phyloP scores from a whole-genome alignment of 2,329 filamentous ascomycete genomes.

The Aureobasidium sp. region DNA sequence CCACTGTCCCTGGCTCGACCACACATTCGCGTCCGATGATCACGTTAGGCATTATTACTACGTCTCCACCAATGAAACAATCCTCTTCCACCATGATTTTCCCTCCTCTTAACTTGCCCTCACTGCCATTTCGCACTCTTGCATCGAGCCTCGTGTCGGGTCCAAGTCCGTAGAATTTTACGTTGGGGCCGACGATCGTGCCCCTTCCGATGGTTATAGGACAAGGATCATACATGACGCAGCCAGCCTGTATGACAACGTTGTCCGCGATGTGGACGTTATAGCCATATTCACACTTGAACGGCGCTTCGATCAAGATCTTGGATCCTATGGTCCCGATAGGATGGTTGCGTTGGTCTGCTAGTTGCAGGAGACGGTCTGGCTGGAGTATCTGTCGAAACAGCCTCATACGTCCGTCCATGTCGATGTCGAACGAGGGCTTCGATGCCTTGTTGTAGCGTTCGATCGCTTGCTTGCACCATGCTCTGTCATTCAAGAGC shows the following conservation, averaged over 20 bases:
- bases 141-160: constrained; percentile 66
- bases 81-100: constrained; percentile 70
- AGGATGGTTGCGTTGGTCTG: constrained; percentile 42
- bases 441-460: constrained; percentile 80
- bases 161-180: constrained; percentile 76
- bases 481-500: constrained; percentile 74
- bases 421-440: constrained; percentile 59
- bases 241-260: constrained; percentile 75
- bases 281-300: constrained; percentile 91
- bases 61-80: constrained; percentile 58
- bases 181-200: constrained; percentile 65
- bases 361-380: constrained; percentile 31
- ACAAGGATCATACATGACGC: constrained; percentile 80
- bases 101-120: constrained; percentile 63
- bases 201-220: constrained; percentile 74
- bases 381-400: constrained; percentile 68
- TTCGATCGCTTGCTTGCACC: constrained; percentile 74
- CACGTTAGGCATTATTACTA: constrained; percentile 53
- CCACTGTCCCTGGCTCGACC: constrained; percentile 49
- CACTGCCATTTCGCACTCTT: constrained; percentile 64
- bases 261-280: constrained; percentile 85
- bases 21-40: constrained; percentile 48
- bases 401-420: constrained; percentile 59
- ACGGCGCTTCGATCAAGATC: constrained; percentile 77
- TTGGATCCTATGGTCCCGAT: constrained; percentile 63